A percentile compares a stretch with the other conserved stretches of the same genome.
Evolutionary conservation across 176 grass and related monocot genomes (phyloP).

Genomic region (Echinochloa phyllopogon): DNA sequence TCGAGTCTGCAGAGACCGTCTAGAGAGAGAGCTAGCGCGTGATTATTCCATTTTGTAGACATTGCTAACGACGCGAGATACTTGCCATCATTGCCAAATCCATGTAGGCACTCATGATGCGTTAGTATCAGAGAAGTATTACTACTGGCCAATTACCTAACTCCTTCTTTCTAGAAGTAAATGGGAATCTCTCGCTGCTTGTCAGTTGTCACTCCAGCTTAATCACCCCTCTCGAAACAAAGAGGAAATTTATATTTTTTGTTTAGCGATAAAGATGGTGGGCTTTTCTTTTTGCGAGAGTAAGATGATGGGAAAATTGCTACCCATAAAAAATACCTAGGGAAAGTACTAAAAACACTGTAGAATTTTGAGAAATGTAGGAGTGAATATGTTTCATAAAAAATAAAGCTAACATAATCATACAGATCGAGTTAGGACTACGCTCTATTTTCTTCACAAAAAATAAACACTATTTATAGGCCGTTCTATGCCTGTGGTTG

Average conservation of each 20-base stretch:
- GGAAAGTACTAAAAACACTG: background rate
- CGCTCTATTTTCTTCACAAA: background rate
- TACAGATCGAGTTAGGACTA: background rate
- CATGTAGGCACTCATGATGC: background rate
- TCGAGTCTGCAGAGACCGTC: background rate
- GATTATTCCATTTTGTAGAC: conserved; percentile 32
- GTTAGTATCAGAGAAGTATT: background rate
- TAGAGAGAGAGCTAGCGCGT: background rate
- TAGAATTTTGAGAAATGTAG: background rate
- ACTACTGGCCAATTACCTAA: conserved; percentile 16
- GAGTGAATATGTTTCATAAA: background rate
- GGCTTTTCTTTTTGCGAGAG: background rate
- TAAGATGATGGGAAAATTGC: background rate
- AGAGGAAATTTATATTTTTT: background rate
- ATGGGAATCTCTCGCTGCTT: conserved; percentile 13
- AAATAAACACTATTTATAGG: background rate
- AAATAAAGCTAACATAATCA: background rate
- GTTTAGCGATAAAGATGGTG: too few relatives aligned
- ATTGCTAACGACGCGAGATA: conserved; percentile 48
- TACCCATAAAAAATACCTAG: background rate
- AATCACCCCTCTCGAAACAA: background rate
- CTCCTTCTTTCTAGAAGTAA: conserved; percentile 14
- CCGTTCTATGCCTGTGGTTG: background rate
- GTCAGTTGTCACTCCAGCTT: background rate
- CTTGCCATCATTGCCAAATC: conserved; percentile 45